phyloP scores from a whole-genome alignment of 2,329 filamentous ascomycete species.

The Penicillium sp. region DNA sequence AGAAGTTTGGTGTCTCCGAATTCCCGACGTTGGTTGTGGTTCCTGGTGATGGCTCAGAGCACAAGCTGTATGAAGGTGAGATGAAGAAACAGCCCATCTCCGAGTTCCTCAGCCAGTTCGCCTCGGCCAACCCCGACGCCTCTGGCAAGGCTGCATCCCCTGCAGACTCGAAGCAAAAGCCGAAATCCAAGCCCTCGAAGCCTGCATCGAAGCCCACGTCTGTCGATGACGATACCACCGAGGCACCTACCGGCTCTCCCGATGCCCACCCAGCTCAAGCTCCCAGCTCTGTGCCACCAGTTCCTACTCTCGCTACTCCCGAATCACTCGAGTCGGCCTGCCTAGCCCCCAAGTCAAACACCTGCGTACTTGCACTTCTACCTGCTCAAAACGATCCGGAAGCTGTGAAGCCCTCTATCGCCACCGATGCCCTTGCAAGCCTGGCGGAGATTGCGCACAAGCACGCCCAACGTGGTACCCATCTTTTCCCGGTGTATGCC shows the following conservation, averaged over 20 bases:
- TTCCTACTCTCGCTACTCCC: slow-evolving; percentile 63
- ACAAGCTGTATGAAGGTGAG: slow-evolving; percentile 73
- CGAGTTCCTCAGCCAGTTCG: slow-evolving; percentile 76
- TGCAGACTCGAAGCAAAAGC: slow-evolving; percentile 37
- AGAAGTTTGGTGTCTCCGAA: slow-evolving; percentile 70
- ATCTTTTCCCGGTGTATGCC: slow-evolving; percentile 79
- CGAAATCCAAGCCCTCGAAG: slow-evolving; percentile 38
- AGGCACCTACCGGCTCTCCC: slow-evolving; percentile 54
- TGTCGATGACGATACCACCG: slow-evolving; percentile 33
- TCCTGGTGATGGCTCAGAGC: slow-evolving; percentile 65
- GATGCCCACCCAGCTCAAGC: slow-evolving; percentile 46
- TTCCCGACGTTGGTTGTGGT: slow-evolving; percentile 81
- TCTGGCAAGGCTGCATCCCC: slow-evolving; percentile 43
- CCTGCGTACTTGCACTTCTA: slow-evolving; percentile 76
- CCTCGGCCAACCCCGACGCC: slow-evolving; percentile 74
- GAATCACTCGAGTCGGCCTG: slow-evolving; percentile 68
- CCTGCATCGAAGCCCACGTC: slow-evolving; percentile 47
- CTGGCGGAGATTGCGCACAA: slow-evolving; percentile 75
- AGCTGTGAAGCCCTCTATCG: slow-evolving; percentile 44
- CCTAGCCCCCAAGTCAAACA: slow-evolving; percentile 70
- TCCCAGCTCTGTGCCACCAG: slow-evolving; percentile 58
- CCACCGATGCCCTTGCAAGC: slow-evolving; percentile 57
- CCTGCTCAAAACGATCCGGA: slow-evolving; percentile 53
- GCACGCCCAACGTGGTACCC: slow-evolving; percentile 62
- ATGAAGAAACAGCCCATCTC: slow-evolving; percentile 80